phyloP scores from a whole-genome alignment of 2,329 filamentous ascomycete species.

The Fusarium sp. region DNA sequence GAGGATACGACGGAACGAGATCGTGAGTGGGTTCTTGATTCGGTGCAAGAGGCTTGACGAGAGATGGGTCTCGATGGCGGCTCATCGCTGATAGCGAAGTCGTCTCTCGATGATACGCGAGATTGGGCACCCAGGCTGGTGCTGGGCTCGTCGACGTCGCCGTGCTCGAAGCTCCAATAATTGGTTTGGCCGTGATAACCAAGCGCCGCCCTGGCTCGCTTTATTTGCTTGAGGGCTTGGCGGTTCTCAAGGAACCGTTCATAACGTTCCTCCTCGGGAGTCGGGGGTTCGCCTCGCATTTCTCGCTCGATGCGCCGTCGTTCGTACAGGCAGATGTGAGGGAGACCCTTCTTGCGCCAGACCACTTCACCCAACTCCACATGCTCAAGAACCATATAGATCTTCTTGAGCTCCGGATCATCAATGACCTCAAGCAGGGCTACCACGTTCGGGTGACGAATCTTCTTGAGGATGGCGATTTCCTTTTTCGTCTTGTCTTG shows the following conservation, averaged over 20 bases:
- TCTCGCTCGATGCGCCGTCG: slow-evolving; percentile 82
- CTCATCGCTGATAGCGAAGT: slow-evolving; percentile 51
- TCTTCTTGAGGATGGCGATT: slow-evolving; percentile 98
- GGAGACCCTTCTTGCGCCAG: slow-evolving; percentile 90
- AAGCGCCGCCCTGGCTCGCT: slow-evolving; percentile 64
- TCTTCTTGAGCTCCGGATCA: slow-evolving; percentile 94
- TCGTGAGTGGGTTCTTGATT: slow-evolving; percentile 60
- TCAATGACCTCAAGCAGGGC: slow-evolving; percentile 97
- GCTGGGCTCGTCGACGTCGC: slow-evolving; percentile 65
- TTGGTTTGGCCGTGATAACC: slow-evolving; percentile 66
- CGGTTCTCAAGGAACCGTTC: slow-evolving; percentile 68
- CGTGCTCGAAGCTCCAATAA: slow-evolving; percentile 88
- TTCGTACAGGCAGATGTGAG: slow-evolving; percentile 85
- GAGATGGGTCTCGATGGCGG: slow-evolving; percentile 53
- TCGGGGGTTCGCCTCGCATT: slow-evolving; percentile 67
- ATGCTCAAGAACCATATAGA: slow-evolving; percentile 97
- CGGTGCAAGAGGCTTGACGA: slow-evolving; percentile 51
- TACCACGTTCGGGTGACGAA: slow-evolving; percentile 96
- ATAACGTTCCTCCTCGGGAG: slow-evolving; percentile 70
- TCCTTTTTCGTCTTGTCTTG: slow-evolving; percentile 91
- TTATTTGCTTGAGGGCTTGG: slow-evolving; percentile 66
- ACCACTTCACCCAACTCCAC: slow-evolving; percentile 94
- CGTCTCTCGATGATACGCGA: slow-evolving; percentile 55
- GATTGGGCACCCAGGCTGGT: slow-evolving; percentile 54
- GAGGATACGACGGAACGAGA: slow-evolving; percentile 59